Evolutionary conservation across 345 rosid species (phyloP).

Genomic region (Eucalyptus shirleyi): DNA sequence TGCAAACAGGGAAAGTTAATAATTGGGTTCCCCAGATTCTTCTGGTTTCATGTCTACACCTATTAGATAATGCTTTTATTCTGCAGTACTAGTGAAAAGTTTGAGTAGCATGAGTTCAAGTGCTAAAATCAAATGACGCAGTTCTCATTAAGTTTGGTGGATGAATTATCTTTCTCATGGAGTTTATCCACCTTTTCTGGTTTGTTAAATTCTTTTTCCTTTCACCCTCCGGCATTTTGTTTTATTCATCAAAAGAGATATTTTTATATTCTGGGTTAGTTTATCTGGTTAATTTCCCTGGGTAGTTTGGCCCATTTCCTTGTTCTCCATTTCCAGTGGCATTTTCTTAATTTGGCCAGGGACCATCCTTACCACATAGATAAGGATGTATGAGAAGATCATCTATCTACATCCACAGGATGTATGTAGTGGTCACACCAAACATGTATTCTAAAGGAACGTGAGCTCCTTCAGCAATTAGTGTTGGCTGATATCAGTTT

Average conservation of each 20-base stretch:
- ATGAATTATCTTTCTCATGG: not conserved
- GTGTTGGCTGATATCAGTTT: not conserved
- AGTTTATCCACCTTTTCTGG: not conserved
- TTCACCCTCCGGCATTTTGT: not conserved
- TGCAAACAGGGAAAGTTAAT: not conserved
- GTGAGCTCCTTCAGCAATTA: not conserved
- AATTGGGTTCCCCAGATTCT: not conserved
- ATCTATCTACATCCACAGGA: not conserved
- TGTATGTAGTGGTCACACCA: not conserved
- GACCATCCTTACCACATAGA: not conserved
- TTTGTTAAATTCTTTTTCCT: not conserved
- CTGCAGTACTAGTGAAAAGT: not conserved
- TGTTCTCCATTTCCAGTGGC: not conserved
- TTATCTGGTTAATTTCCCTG: not conserved
- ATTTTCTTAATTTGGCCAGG: not conserved
- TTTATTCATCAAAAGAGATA: not conserved
- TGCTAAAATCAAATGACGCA: not conserved
- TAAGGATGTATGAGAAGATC: not conserved
- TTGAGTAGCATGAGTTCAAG: not conserved
- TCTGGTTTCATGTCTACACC: not conserved
- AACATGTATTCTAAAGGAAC: not conserved
- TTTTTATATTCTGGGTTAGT: not conserved
- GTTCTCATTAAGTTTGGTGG: not conserved
- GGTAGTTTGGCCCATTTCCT: not conserved
- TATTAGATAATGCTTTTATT: not conserved